A percentile compares a stretch with the other conserved stretches of the same genome.
These are phyloP conservation scores for Syncephalastrum sp. DNA, from an alignment of 371 early-diverging fungal species.

Conservation along the genomic window DNA sequence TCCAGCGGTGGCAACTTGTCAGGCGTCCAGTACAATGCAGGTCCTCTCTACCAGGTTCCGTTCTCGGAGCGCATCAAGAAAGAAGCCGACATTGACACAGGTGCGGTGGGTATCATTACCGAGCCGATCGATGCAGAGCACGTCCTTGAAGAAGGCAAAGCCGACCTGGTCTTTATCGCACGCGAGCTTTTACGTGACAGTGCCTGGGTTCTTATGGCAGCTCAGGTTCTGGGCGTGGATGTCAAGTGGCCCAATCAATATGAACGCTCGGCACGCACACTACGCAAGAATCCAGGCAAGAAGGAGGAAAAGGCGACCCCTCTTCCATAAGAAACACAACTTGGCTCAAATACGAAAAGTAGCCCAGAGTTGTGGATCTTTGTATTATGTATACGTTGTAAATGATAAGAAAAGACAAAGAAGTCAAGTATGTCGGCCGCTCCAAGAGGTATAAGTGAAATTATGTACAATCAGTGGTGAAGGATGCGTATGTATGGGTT, in stretches of 20 bases:
- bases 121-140: conserved; percentile 65
- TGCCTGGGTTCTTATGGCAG: conserved; percentile 32
- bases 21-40: conserved; percentile 19
- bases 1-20: conserved; percentile 66
- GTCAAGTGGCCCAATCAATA: conserved; percentile 71
- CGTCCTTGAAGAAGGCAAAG: conserved; percentile 63
- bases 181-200: conserved; percentile 72
- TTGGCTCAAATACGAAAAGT: too few relatives aligned
- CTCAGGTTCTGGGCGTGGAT: conserved; percentile 60
- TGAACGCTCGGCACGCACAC: conserved; percentile 26
- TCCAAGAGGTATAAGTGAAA: too few relatives aligned
- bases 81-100: conserved; percentile 57
- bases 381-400: too few relatives aligned
- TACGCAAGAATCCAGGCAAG: too few relatives aligned
- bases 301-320: too few relatives aligned
- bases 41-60: conserved; percentile 68
- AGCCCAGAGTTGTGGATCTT: too few relatives aligned
- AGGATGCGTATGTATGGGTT: too few relatives aligned
- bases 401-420: too few relatives aligned
- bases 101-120: conserved; percentile 78
- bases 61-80: conserved; percentile 62
- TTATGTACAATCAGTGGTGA: too few relatives aligned
- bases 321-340: too few relatives aligned
- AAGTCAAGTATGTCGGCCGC: too few relatives aligned
- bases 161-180: conserved; percentile 60